phyloP scores from a whole-genome alignment of 2,329 filamentous ascomycete species.

The Pezicula neosporulosa region DNA sequence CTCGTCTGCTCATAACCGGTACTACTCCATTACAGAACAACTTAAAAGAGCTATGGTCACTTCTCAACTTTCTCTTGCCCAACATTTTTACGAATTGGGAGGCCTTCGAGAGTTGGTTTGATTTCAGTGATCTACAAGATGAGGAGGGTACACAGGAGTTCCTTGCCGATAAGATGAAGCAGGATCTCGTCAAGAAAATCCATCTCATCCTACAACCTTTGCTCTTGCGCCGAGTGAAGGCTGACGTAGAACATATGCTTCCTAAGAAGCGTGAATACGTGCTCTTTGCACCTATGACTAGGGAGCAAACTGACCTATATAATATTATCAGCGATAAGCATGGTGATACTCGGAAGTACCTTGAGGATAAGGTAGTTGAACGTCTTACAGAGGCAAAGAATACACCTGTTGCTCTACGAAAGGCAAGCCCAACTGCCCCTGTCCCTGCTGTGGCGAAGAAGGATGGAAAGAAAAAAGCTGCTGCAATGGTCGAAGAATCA shows the following conservation, averaged over 20 bases:
- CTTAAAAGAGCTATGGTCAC: constrained; percentile 87
- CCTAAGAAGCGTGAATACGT: constrained; percentile 97
- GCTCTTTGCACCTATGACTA: constrained; percentile 86
- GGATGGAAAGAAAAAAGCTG: not conserved
- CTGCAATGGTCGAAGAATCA: constrained; percentile 15
- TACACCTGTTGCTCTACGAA: constrained; percentile 32
- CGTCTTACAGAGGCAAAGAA: constrained; percentile 50
- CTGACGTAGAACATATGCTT: constrained; percentile 86
- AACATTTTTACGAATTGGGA: constrained; percentile 92
- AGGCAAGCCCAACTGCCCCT: constrained; percentile 6
- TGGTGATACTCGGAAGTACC: constrained; percentile 64
- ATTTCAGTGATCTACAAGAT: constrained; percentile 89
- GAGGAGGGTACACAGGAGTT: constrained; percentile 76
- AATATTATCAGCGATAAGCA: constrained; percentile 57
- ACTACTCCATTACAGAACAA: constrained; percentile 97
- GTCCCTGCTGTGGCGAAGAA: constrained; percentile 1
- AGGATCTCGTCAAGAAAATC: constrained; percentile 79
- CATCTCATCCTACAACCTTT: constrained; percentile 92
- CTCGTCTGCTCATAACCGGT: constrained; percentile 87
- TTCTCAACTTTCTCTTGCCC: constrained; percentile 89
- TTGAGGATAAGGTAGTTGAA: constrained; percentile 76
- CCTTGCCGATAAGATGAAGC: constrained; percentile 72
- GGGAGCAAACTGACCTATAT: constrained; percentile 89
- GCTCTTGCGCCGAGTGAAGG: constrained; percentile 82
- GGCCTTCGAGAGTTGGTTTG: constrained; percentile 93